Evolutionary conservation across 768 basidiomycete species (phyloP), one percentile per base, ranked within the genome.

Genomic region (Rhodotorula paludigena): DNA sequence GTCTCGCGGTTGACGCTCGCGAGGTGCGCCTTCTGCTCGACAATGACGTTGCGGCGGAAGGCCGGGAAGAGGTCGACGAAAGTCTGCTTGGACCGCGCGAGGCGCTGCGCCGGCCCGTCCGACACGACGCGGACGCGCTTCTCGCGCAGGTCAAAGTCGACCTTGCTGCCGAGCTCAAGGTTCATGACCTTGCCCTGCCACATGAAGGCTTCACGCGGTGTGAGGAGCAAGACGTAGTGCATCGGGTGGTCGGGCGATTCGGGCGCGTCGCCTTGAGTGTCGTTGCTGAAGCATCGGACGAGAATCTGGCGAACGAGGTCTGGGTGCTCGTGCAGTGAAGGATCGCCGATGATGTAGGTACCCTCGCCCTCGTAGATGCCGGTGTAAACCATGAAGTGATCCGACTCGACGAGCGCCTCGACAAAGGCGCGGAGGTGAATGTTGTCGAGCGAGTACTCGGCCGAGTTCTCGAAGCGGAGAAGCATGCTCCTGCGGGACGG

Each of bases 321-420:
- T 0, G 89, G 86, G 20, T 86, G 85, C 56, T 89, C 86, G 73
- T 84, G 86, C 18, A 98, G 83, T 9, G 84, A 83, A 8, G 82
- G 83, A 23, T 90, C 86, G 14, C 90, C 94, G 61, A 99, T 82
- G 68, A 98, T 85, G 77, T 97, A 99, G 18, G 87, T 85, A 9
- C 91, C 92, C n/a, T 94, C 87, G 73, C 88, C 86, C 78, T 94
- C 92, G 77, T 88, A 88, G 14, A 80, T 78, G 67, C 87, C 85
- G 3, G 94, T 96, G 78, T 96, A 94, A 52, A 99, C 89, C 64
- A 99, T 85, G 79, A 92, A 88, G 77, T 98, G 93, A 70, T 89
- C 91, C 12, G 90, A 87, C 39, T 87, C 85, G 30, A 89, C 85
- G 14, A 99, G 82, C 18, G 83, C 82, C 32, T 85, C 81, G 60